phyloP scores from a whole-genome alignment of 495 filamentous ascomycete species.

The Tuber magnatum region DNA sequence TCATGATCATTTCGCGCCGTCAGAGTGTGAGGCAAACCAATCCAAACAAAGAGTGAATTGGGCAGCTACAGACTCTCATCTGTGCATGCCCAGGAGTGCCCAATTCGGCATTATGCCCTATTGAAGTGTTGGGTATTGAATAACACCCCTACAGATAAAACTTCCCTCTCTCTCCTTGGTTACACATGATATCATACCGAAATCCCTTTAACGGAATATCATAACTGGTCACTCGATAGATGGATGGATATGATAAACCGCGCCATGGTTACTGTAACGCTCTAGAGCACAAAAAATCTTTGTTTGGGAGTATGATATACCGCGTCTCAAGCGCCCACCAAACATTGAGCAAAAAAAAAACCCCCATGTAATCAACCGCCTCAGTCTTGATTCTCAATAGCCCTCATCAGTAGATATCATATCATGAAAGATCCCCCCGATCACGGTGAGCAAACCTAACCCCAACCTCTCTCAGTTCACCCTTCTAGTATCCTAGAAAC shows the following conservation, averaged over 20 bases:
- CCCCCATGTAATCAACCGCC: not conserved
- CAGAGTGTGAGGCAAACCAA: too few species aligned
- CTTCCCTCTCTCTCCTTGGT: too few species aligned
- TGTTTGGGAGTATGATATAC: not conserved
- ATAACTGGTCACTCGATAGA: not conserved
- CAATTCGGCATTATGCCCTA: too few species aligned
- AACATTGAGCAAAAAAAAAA: not conserved
- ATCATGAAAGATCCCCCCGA: not conserved
- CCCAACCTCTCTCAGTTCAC: not conserved
- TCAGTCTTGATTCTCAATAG: not conserved
- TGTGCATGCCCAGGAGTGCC: too few species aligned
- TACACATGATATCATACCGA: not conserved
- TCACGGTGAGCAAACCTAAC: not conserved
- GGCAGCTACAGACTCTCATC: too few species aligned
- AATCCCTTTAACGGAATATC: not conserved
- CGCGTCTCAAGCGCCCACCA: not conserved
- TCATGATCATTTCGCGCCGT: too few species aligned
- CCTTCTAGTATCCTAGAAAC: not conserved
- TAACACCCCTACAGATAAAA: too few species aligned
- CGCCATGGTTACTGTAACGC: not conserved
- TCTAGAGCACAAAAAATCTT: not conserved
- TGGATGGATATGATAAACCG: too few species aligned
- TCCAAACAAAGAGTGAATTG: too few species aligned
- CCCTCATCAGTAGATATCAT: not conserved
- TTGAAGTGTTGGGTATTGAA: too few species aligned